Evolutionary conservation across 208 protist species (phyloP).

Genomic region (Leishmania arabica): DNA sequence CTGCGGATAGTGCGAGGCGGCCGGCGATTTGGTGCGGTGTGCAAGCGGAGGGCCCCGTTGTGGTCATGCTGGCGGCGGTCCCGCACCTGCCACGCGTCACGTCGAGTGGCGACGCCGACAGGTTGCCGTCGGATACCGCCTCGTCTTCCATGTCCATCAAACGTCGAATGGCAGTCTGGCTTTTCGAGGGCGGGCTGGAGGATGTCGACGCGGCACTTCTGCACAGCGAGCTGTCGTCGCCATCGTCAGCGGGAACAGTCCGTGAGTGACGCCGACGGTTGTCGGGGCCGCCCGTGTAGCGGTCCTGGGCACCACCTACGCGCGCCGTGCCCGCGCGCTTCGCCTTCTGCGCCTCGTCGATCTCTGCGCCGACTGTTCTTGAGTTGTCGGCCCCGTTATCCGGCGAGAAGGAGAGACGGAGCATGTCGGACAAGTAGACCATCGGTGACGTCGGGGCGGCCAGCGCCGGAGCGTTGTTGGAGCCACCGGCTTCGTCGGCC

Average conservation of each 20-base stretch:
- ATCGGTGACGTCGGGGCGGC: conserved; percentile 1
- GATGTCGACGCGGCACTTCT: conserved; percentile 10
- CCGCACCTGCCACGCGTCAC: background rate
- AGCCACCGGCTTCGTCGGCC: background rate
- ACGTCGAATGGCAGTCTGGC: conserved; percentile 19
- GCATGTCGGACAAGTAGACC: conserved; percentile 24
- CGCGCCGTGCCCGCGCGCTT: background rate
- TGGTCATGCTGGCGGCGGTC: background rate
- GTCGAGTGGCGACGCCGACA: background rate
- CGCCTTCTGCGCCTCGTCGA: background rate
- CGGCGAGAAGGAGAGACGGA: conserved; percentile 21
- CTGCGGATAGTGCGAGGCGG: conserved; percentile 14
- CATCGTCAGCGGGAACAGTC: background rate
- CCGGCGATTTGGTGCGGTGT: conserved; percentile 11
- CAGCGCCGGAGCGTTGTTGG: background rate
- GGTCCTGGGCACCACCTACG: background rate
- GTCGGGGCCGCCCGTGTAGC: background rate
- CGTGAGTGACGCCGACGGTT: background rate
- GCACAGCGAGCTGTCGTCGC: background rate
- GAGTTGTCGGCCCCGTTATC: background rate
- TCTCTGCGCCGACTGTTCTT: background rate
- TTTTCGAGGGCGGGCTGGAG: conserved; percentile 28
- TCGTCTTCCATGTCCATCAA: background rate
- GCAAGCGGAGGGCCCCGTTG: background rate
- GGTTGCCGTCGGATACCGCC: background rate